Conservation (phyloP, 2,329 filamentous ascomycete species). For the Beauveria varroae region DNA sequence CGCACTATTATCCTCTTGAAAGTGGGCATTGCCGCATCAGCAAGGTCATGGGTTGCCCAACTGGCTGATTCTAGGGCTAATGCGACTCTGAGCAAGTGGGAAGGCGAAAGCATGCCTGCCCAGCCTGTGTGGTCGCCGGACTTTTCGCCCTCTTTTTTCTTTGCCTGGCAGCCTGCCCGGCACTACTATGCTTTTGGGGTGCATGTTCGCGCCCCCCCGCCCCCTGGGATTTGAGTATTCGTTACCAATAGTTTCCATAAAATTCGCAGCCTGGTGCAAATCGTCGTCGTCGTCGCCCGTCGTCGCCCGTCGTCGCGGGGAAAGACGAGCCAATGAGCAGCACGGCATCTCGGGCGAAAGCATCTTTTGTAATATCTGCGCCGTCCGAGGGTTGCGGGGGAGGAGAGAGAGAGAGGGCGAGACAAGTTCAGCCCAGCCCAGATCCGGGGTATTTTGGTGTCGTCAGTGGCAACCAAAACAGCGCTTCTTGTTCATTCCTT, state of each 20-base stretch:
- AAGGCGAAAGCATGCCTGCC: too few species aligned
- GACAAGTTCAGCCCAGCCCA: neutral
- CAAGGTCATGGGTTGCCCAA: neutral
- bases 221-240: neutral
- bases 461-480: neutral
- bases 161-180: neutral
- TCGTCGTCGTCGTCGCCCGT: neutral
- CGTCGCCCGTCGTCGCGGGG: neutral
- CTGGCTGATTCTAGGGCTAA: too few species aligned
- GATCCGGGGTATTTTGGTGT: slow-evolving; percentile 5
- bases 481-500: neutral
- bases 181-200: too few species aligned
- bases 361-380: neutral
- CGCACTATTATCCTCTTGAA: neutral
- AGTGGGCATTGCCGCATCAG: neutral
- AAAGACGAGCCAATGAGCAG: neutral
- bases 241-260: slow-evolving; percentile 11
- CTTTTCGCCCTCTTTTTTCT: neutral
- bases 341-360: neutral
- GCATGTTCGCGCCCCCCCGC: too few species aligned
- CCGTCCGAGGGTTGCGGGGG: neutral
- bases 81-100: too few species aligned
- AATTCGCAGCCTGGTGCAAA: neutral
- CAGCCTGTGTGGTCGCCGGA: too few species aligned
- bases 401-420: neutral